phyloP scores from a whole-genome alignment of 1,284 basidiomycete species.

The Ustilago trichophora region DNA sequence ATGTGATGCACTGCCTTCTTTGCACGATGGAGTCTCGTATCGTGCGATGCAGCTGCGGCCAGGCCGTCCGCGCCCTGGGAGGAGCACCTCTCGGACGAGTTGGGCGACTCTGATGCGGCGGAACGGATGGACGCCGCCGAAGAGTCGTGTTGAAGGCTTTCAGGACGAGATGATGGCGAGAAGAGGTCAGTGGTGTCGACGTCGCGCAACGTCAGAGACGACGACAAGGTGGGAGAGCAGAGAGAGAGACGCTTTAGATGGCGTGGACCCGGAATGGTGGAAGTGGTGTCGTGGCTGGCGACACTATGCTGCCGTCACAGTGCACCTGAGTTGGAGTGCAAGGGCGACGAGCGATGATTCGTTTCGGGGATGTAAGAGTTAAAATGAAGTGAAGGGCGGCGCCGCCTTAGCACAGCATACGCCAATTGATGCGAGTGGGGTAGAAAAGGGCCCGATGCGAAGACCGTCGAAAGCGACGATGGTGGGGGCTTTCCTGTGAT shows the following conservation, averaged over 20 bases:
- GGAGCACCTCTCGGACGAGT: too few relatives aligned
- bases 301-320: conserved; percentile 1
- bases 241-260: conserved; percentile 49
- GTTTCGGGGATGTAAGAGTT: too few relatives aligned
- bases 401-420: too few relatives aligned
- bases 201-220: conserved; percentile 17
- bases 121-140: conserved; percentile 2
- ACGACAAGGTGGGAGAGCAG: conserved; percentile 31
- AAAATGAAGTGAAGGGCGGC: too few relatives aligned
- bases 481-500: too few relatives aligned
- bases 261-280: conserved; percentile 42
- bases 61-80: conserved; percentile 16
- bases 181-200: conserved; percentile 16
- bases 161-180: conserved; percentile 11
- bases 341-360: too few relatives aligned
- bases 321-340: neutral
- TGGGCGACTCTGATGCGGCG: conserved; percentile 19
- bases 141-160: neutral
- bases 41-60: conserved; percentile 16
- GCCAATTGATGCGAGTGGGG: too few relatives aligned
- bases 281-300: neutral
- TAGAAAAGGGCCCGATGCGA: too few relatives aligned
- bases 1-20: conserved; percentile 39
- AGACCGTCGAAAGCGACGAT: too few relatives aligned
- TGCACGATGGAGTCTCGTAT: conserved; percentile 24